Percentiles rank a stretch among this genome's conserved stretches.
Evolutionary conservation across 371 early-diverging fungal genomes (phyloP).

Genomic region (Apophysomyces trapeziformis): DNA sequence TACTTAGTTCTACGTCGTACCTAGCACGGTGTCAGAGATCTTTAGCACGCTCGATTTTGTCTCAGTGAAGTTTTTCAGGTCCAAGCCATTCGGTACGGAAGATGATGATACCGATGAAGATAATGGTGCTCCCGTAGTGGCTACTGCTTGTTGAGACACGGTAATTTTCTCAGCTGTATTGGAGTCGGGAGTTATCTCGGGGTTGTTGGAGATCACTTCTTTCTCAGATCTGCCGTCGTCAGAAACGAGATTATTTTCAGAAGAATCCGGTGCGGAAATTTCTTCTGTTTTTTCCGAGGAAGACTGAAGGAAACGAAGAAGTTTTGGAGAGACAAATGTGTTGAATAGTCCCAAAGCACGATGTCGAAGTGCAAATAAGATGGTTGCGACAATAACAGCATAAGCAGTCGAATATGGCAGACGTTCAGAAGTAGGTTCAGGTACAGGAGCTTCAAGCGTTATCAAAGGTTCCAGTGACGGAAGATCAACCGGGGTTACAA

Average conservation of each 20-base stretch:
- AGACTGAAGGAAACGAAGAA: background rate
- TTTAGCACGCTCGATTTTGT: conserved; percentile 37
- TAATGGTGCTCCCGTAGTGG: background rate
- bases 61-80: conserved; percentile 33
- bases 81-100: conserved; percentile 22
- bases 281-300: background rate
- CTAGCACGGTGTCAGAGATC: conserved; percentile 49
- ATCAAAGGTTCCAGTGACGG: conserved; percentile 6
- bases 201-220: too few relatives aligned
- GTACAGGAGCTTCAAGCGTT: background rate
- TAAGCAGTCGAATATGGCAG: conserved; percentile 47
- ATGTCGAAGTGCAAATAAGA: conserved; percentile 34
- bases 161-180: background rate
- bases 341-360: conserved; percentile 24
- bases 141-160: background rate
- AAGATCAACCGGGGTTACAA: conserved; percentile 14
- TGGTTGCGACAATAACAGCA: conserved; percentile 22
- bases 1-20: conserved; percentile 22
- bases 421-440: conserved; percentile 4
- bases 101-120: background rate
- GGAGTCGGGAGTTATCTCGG: too few relatives aligned
- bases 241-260: too few relatives aligned
- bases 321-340: conserved; percentile 20
- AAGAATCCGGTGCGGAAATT: too few relatives aligned
- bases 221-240: too few relatives aligned